These are phyloP conservation scores for Elsinoe necatrix DNA, from an alignment of 2,329 filamentous ascomycete genomes.

Conservation along the genomic window DNA sequence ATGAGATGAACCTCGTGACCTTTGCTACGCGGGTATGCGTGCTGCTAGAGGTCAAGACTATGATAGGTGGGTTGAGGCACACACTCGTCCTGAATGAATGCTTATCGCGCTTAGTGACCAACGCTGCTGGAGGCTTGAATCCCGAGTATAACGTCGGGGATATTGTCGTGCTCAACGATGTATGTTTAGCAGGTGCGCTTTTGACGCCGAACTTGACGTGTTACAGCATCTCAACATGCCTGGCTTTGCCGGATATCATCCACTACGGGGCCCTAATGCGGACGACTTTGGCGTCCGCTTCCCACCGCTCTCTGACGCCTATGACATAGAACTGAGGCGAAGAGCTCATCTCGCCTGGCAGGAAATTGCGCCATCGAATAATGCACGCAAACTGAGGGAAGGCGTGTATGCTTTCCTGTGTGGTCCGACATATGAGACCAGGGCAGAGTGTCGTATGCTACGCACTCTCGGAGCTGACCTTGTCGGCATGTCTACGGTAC, in stretches of 20 bases:
- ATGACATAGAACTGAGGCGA: slow-evolving; percentile 53
- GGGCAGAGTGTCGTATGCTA: slow-evolving; percentile 57
- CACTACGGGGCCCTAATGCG: slow-evolving; percentile 53
- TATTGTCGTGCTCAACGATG: slow-evolving; percentile 57
- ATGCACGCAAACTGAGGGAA: slow-evolving; percentile 49
- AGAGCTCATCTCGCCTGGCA: slow-evolving; percentile 51
- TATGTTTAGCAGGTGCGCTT: slow-evolving; percentile 27
- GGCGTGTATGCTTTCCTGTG: slow-evolving; percentile 58
- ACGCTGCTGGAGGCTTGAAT: slow-evolving; percentile 58
- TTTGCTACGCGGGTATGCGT: slow-evolving; percentile 59
- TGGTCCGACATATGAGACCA: slow-evolving; percentile 57
- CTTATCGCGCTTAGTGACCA: slow-evolving; percentile 45
- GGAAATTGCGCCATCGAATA: slow-evolving; percentile 39
- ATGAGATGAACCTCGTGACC: slow-evolving; percentile 53
- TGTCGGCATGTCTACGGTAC: slow-evolving; percentile 64
- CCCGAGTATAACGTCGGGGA: slow-evolving; percentile 56
- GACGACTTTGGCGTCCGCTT: slow-evolving; percentile 57
- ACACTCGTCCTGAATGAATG: neutral
- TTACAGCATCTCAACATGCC: slow-evolving; percentile 54
- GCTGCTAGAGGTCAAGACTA: slow-evolving; percentile 50
- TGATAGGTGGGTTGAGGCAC: slow-evolving; percentile 41
- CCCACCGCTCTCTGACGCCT: slow-evolving; percentile 56
- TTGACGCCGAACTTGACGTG: neutral
- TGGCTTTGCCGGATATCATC: slow-evolving; percentile 53
- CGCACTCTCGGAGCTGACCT: slow-evolving; percentile 54